phyloP scores from a whole-genome alignment of 179 eudicot species.

The Spergularia azorica region DNA sequence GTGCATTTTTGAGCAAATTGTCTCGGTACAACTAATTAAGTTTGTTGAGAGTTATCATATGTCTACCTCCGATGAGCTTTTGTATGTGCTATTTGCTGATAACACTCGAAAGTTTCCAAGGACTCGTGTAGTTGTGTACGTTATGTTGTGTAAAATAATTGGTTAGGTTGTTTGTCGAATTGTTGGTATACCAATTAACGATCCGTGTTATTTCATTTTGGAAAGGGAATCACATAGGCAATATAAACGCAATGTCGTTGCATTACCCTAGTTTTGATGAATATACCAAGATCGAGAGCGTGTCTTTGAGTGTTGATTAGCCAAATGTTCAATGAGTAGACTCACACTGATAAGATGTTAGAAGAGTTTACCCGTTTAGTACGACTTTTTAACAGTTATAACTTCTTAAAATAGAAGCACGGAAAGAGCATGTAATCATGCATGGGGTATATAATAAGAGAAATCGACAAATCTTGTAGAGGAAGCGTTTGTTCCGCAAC shows the following conservation, averaged over 20 bases:
- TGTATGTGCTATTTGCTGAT: too few species aligned
- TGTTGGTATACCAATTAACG: too few species aligned
- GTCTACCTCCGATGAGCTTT: not conserved
- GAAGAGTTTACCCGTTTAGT: too few species aligned
- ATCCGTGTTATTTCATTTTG: too few species aligned
- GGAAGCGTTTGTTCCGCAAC: constrained; percentile 3
- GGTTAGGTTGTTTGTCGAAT: too few species aligned
- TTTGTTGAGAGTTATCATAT: not conserved
- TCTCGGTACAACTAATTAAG: not conserved
- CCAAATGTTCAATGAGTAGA: not conserved
- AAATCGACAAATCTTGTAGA: not conserved
- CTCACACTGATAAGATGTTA: constrained; percentile 2
- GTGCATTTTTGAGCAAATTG: not conserved
- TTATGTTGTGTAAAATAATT: too few species aligned
- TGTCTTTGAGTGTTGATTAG: not conserved
- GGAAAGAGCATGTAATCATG: not conserved
- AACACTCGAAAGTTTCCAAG: too few species aligned
- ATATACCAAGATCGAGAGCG: too few species aligned
- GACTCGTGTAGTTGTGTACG: too few species aligned
- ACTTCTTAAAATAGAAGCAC: not conserved
- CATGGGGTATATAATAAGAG: not conserved
- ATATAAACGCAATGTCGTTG: too few species aligned
- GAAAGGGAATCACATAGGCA: too few species aligned
- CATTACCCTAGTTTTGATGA: too few species aligned
- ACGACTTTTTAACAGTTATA: not conserved